phyloP scores from a whole-genome alignment of 2,329 filamentous ascomycete genomes.

The Reticulascus tulasneorum region DNA sequence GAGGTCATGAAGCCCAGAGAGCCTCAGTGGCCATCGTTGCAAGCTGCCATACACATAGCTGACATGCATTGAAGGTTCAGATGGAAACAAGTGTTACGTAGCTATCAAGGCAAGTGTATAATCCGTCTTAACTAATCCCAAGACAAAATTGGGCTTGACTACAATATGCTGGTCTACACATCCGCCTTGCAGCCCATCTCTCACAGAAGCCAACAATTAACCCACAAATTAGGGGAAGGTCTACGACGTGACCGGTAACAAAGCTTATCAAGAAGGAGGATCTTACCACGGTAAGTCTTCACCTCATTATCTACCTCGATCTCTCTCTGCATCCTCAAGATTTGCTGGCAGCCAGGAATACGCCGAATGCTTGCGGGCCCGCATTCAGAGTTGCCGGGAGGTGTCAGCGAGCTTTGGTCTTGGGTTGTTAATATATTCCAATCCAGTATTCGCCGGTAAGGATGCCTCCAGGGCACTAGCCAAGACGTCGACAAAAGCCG shows the following conservation, averaged over 20 bases:
- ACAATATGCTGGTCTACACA: too few species aligned
- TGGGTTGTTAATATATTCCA: too few species aligned
- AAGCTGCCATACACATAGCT: too few species aligned
- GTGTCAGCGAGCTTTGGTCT: too few species aligned
- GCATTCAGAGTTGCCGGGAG: too few species aligned
- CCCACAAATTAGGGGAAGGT: constrained; percentile 66
- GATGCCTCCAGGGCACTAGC: constrained; percentile 91
- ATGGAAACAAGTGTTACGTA: constrained; percentile 63
- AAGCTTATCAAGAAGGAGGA: constrained; percentile 76
- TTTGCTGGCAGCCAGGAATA: not conserved
- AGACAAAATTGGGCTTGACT: too few species aligned
- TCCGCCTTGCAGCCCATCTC: constrained; percentile 24
- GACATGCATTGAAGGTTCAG: constrained; percentile 46
- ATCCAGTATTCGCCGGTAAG: constrained; percentile 85
- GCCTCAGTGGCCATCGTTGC: too few species aligned
- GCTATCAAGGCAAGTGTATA: constrained; percentile 59
- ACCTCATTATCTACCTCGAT: not conserved
- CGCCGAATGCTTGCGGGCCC: not conserved
- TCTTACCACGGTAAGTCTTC: constrained; percentile 72
- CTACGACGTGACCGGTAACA: constrained; percentile 90
- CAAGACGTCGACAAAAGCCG: constrained; percentile 77
- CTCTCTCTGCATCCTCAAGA: not conserved
- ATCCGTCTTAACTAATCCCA: not conserved
- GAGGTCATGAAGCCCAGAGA: too few species aligned
- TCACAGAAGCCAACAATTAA: constrained; percentile 48